These are phyloP conservation scores for Tricholoma bakamatsutake DNA, from an alignment of 768 basidiomycete species.

Conservation along the genomic window DNA sequence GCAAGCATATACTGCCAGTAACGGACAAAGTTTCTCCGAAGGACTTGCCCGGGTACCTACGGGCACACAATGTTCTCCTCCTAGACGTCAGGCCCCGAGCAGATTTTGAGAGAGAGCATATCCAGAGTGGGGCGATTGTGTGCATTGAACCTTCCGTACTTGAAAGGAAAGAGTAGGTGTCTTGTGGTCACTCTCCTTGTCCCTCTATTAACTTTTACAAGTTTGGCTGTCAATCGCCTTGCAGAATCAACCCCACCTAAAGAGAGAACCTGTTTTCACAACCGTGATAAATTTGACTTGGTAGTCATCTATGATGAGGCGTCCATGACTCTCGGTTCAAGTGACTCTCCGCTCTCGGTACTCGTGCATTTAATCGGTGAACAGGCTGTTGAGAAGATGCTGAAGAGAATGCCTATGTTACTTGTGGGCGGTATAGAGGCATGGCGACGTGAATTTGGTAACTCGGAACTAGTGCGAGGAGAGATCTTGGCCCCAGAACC, in stretches of 20 bases:
- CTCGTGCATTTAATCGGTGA: constrained; percentile 71
- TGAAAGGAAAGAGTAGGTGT: constrained; percentile 56
- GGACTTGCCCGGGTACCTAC: constrained; percentile 53
- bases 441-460: constrained; percentile 63
- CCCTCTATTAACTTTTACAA: constrained; percentile 23
- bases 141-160: constrained; percentile 85
- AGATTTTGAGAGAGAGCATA: constrained; percentile 71
- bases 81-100: constrained; percentile 79
- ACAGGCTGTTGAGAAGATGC: constrained; percentile 61
- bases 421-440: constrained; percentile 81
- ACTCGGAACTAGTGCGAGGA: constrained; percentile 22
- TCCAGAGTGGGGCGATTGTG: constrained; percentile 61
- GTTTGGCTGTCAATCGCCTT: constrained; percentile 59
- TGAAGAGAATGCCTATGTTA: constrained; percentile 74
- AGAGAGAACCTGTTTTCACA: constrained; percentile 71
- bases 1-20: constrained; percentile 46
- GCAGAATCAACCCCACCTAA: constrained; percentile 70
- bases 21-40: constrained; percentile 56
- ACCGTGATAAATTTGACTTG: constrained; percentile 84
- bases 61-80: constrained; percentile 57
- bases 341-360: constrained; percentile 46
- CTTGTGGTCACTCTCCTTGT: not conserved
- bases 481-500: constrained; percentile 2
- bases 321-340: constrained; percentile 45
- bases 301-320: constrained; percentile 79